Conservation (phyloP, 2,329 filamentous ascomycete genomes). For the Alternaria triticimaculans region DNA sequence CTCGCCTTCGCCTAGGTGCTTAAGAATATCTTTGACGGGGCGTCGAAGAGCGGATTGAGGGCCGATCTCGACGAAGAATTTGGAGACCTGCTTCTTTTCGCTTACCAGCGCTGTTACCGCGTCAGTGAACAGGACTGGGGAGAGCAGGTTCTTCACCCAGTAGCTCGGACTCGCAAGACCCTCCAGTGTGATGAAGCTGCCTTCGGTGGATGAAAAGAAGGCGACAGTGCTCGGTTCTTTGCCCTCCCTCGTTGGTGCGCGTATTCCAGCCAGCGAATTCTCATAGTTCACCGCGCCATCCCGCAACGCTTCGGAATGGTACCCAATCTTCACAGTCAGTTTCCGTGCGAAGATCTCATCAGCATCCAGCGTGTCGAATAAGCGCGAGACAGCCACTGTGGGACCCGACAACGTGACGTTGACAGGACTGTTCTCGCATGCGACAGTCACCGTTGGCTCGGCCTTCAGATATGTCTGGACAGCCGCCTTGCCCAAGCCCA, state of each 20-base stretch:
- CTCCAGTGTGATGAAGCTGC: not conserved
- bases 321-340: conserved; percentile 54
- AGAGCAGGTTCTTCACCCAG: conserved; percentile 14
- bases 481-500: conserved; percentile 1
- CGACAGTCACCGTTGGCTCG: conserved; percentile 5
- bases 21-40: conserved; percentile 9
- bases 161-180: conserved; percentile 1
- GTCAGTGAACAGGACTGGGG: conserved; percentile 4
- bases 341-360: conserved; percentile 47
- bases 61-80: conserved; percentile 16
- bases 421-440: conserved; percentile 44
- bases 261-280: not conserved
- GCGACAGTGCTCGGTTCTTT: not conserved
- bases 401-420: conserved; percentile 54
- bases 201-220: conserved; percentile 6
- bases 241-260: not conserved
- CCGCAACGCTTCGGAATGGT: conserved; percentile 45
- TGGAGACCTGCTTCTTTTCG: not conserved
- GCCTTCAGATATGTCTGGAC: conserved; percentile 4
- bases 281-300: conserved; percentile 2
- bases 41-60: conserved; percentile 13
- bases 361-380: conserved; percentile 34
- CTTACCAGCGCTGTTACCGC: conserved; percentile 5
- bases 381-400: conserved; percentile 36
- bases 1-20: conserved; percentile 2